Base-by-base conservation (phyloP, 1,139 yeast genomes). In the Arxiozyma heterogenica region DNA sequence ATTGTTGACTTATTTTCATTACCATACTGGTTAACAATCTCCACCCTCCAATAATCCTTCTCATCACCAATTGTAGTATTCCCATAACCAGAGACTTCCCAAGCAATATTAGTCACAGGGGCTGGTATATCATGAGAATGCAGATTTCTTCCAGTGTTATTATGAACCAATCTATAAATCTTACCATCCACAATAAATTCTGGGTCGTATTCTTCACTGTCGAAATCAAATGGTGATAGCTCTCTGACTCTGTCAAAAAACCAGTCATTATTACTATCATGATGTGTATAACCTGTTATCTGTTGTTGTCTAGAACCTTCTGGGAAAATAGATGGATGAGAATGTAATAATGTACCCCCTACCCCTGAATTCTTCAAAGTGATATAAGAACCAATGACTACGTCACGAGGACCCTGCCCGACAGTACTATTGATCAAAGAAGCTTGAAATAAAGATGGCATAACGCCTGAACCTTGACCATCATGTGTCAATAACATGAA, bases 401-500 rank as follows among this genome's bases (percentile, higher is more conserved):
- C 76, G 63, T 91, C 96, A 71, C 96, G 77, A 60, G 98, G 95
- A 30, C 97, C 97, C 54, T 84, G 82, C 55, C 83, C 86, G 58
- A 91, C 84, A 55, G 81, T 82, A 41, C 93, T 82, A 44, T 96
- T 96, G 48, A 76, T 73, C 65, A 93, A 78, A 69, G 89, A 87
- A 53, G 98, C 98, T 74, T 93, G 98, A 81, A 93, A 93, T 60
- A 94, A 76, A 0, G 98, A 89, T 20, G 96, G 87, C 98, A 94
- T 94, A 65, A 86, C 86, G 51, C 96, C 94, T 69, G 93, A 98
- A 59, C 98, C 98, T 21, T 97, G 83, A 59, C 99, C 95, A 17
- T 87, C 75, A 61, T 83, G 84, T 61, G 80, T 81, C 61, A 86
- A 75, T 55, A 86, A 73, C 59, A 82, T 89, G 66, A 86, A 86